phyloP scores from a whole-genome alignment of 371 early-diverging fungal genomes.

The Mortierella sp. region DNA sequence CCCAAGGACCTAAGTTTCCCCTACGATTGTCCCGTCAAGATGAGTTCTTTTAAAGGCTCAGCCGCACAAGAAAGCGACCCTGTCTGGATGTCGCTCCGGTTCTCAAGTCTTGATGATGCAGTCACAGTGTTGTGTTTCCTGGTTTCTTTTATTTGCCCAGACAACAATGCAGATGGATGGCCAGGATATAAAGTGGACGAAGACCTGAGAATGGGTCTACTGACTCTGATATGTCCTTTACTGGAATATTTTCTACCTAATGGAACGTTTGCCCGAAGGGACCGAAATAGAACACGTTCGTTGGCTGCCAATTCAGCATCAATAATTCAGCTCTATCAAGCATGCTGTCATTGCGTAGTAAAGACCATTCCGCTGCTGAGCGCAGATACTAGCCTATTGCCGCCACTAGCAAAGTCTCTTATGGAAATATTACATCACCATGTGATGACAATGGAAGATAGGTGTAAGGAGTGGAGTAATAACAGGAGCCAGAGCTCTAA shows the following conservation, averaged over 20 bases:
- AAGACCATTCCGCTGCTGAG: constrained; percentile 9
- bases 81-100: constrained; percentile 30
- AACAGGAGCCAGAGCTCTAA: neutral
- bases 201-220: constrained; percentile 13
- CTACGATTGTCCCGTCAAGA: constrained; percentile 21
- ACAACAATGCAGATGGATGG: constrained; percentile 17
- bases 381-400: neutral
- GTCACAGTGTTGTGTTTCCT: constrained; percentile 24
- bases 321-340: constrained; percentile 34
- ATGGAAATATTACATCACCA: constrained; percentile 28
- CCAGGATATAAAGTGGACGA: constrained; percentile 19
- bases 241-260: constrained; percentile 22
- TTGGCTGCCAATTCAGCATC: constrained; percentile 7
- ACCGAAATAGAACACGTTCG: constrained; percentile 1
- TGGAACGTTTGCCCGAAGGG: constrained; percentile 2
- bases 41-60: constrained; percentile 31
- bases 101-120: constrained; percentile 24
- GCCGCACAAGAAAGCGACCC: constrained; percentile 27
- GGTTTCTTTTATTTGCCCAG: constrained; percentile 19
- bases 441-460: constrained; percentile 32
- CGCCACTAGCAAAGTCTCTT: constrained; percentile 19
- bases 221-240: constrained; percentile 10
- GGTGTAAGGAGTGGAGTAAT: constrained; percentile 35
- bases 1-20: constrained; percentile 14
- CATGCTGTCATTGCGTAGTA: constrained; percentile 31